Base-by-base conservation (phyloP, 306 rosid genomes). In the Cucumis melo region DNA sequence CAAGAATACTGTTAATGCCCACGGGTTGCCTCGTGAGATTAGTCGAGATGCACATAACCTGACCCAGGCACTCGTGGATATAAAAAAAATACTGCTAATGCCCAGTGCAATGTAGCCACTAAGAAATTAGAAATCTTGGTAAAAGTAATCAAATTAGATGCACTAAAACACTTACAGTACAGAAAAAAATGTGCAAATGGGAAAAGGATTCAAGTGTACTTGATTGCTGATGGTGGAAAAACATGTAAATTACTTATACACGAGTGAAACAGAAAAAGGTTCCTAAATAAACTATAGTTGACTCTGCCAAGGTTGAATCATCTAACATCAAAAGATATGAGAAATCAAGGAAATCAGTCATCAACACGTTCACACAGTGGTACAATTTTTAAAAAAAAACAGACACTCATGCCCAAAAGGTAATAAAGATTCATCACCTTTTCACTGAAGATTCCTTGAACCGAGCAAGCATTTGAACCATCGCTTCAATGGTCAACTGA, bases 381-480 rank as follows among this genome's bases (percentile, higher is more conserved):
- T 24, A 71, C 14, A 48, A 6, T 7, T 46, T 44, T 16, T 11
- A 15, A 12, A 27, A 27, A 23, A 32, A 3, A 14, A 46, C 46
- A 73, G 21, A 27, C 27, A 73, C 44, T 51, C 71, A 19, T 12
- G 54, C 63, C 74, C 71, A 86, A 75, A 23, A 53, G 41, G 60
- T 44, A 7, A 78, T 15, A 77, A 56, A 77, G 39, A 57, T 11
- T 27, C 53, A 73, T 56, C 67, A 95, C 99, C 99, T 90, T 77
- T 81, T 77, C n/a, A 88, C 87, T 71, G 98, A 80, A 76, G 99
- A 92, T 78, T 90, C 99, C 83, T 89, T 95, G 84, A 86, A 90
- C 75, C 82, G 89, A 61, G 91, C 87, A 73, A 95, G 93, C 93
- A 85, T 92, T 79, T 92, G 92, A 75, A 95, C 98, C 99, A 95